Base-by-base conservation (phyloP, 768 basidiomycete species). In the Russula ochroleuca region DNA sequence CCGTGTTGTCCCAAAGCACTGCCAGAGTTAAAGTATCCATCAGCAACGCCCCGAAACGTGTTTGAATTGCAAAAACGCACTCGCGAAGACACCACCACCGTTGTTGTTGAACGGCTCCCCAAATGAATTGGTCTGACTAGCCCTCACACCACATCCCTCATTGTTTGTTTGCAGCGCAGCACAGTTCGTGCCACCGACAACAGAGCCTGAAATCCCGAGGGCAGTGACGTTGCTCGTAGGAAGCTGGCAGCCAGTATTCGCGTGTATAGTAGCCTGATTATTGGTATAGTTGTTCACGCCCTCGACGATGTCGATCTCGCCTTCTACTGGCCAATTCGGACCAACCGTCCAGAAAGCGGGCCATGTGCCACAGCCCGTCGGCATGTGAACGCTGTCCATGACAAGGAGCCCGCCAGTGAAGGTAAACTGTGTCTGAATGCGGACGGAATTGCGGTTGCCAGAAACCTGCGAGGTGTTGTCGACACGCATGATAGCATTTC, bases 301-400 rank as follows among this genome's bases (percentile, higher is more conserved):
- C 74, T 93, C 92, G 15, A 93, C 73, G 67, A 92, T 92, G 72
- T 92, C 90, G 38, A 92, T 92, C 76, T 93, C 90, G 57, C 89
- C 89, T 1, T 74, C 77, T 1, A 77, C 78, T 8, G 86, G 86
- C 86, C 86, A 88, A 65, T 81, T 81, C 5, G 83, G 84, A 49
- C 85, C 79, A 62, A 75, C 72, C 31, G 71, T 73, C 75, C 75
- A 76, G 67, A 76, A 76, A 13, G 75, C 75, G 45, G 90, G 91
- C 92, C 92, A 94, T 28, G 86, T 86, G 41, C 86, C 93, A 74
- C 93, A 95, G 15, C 93, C 94, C 0, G 86, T 85, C 9, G 93
- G 93, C 87, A 94, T 92, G 72, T 96, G 93, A 28, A 85, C 79
- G 28, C 91, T 83, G 74, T 95, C 92, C 80, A 94, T 80, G 51